Conservation (phyloP, 306 rosid species). For the Castanea sativa region DNA sequence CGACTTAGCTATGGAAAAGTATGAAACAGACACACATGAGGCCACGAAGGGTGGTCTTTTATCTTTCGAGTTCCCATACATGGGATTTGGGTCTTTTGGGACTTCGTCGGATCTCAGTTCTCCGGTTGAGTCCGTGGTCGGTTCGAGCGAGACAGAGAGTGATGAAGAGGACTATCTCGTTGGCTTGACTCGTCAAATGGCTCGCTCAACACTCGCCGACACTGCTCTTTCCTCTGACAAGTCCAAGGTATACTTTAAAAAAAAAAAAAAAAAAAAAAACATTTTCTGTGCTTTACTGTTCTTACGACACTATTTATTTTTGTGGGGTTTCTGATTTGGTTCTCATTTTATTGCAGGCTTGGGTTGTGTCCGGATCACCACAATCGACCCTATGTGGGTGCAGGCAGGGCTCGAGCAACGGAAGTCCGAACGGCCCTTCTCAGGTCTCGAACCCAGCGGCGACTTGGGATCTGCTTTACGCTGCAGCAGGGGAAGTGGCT, state of each 20-base stretch:
- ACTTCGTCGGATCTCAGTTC: conserved; percentile 46
- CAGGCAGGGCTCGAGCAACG: conserved; percentile 49
- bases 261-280: no score
- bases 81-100: conserved; percentile 19
- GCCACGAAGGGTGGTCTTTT: not conserved
- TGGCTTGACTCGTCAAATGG: conserved; percentile 56
- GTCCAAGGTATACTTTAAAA: conserved; percentile 32
- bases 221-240: conserved; percentile 10
- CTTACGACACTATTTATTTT: not conserved
- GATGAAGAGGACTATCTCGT: conserved; percentile 69
- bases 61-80: conserved; percentile 38
- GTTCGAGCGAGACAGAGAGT: conserved; percentile 77
- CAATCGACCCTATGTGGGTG: conserved; percentile 71
- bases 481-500: conserved; percentile 70
- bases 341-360: conserved; percentile 14
- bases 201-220: conserved; percentile 45
- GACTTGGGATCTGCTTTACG: conserved; percentile 65
- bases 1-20: conserved; percentile 2
- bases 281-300: not conserved
- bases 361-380: conserved; percentile 44
- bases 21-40: not conserved
- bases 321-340: not conserved
- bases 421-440: conserved; percentile 50
- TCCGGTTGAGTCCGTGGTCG: conserved; percentile 51
- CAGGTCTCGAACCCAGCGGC: conserved; percentile 26